These are phyloP conservation scores for Suaeda aralocaspica DNA, from an alignment of 148 eudicot species.

Conservation along the genomic window DNA sequence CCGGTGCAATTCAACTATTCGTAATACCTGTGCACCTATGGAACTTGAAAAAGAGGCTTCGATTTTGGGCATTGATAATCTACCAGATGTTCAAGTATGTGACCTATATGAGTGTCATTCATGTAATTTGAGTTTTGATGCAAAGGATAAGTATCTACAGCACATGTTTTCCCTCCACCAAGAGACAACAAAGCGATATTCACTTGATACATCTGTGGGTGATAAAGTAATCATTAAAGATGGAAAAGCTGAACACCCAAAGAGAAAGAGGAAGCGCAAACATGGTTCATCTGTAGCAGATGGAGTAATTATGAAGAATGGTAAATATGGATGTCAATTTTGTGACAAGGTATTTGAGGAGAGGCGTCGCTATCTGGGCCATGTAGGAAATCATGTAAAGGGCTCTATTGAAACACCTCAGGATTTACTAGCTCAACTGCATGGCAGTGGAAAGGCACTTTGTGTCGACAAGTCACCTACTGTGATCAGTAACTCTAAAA, in stretches of 20 bases:
- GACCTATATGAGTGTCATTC: conserved; percentile 57
- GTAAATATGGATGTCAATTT: conserved; percentile 52
- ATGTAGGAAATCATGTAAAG: conserved; percentile 55
- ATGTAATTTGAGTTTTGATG: conserved; percentile 51
- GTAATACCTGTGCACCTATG: conserved; percentile 19
- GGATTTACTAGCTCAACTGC: conserved; percentile 26
- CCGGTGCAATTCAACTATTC: conserved; percentile 22
- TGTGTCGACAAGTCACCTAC: conserved; percentile 20
- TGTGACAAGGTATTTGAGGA: conserved; percentile 56
- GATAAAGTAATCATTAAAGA: conserved; percentile 46
- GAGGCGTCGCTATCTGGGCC: conserved; percentile 47
- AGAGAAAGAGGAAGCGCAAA: conserved; percentile 33
- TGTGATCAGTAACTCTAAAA: conserved; percentile 24
- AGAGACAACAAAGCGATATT: conserved; percentile 45
- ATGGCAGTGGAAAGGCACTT: conserved; percentile 17
- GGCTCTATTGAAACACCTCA: conserved; percentile 29
- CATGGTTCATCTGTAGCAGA: conserved; percentile 40
- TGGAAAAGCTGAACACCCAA: conserved; percentile 46
- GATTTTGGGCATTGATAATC: conserved; percentile 46
- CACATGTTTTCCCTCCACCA: conserved; percentile 51
- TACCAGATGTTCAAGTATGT: conserved; percentile 52
- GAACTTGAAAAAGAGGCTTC: conserved; percentile 27
- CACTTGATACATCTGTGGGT: conserved; percentile 40
- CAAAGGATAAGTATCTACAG: conserved; percentile 44
- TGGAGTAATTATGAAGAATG: conserved; percentile 47